Evolutionary conservation across 441 rosid species (phyloP).

Genomic region (Flueggea neowawraea): DNA sequence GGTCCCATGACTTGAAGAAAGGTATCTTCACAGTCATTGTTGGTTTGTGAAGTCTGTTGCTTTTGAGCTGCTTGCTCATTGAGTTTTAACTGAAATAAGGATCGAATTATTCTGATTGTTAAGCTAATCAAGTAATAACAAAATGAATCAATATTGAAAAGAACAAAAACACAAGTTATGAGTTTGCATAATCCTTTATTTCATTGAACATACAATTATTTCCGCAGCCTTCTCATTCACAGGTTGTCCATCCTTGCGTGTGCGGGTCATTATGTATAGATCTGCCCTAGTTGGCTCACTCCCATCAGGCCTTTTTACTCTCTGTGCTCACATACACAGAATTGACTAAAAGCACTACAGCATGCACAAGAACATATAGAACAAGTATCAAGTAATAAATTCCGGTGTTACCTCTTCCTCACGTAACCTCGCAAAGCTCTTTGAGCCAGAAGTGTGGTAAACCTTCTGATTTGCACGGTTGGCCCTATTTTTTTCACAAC

Average conservation of each 20-base stretch:
- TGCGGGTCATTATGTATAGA: slow-evolving; percentile 38
- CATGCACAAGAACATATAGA: slow-evolving; percentile 7
- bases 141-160: neutral
- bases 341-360: neutral
- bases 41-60: slow-evolving; percentile 14
- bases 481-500: slow-evolving; percentile 32
- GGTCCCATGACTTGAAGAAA: slow-evolving; percentile 34
- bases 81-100: slow-evolving; percentile 25
- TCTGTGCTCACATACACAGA: slow-evolving; percentile 8
- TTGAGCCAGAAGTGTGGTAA: slow-evolving; percentile 29
- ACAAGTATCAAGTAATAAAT: neutral
- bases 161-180: neutral
- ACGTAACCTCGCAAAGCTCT: slow-evolving; percentile 39
- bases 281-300: slow-evolving; percentile 37
- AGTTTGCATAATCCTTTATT: neutral
- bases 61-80: slow-evolving; percentile 19
- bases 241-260: slow-evolving; percentile 41
- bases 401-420: slow-evolving; percentile 35
- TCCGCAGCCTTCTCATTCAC: slow-evolving; percentile 29
- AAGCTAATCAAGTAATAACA: neutral
- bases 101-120: neutral
- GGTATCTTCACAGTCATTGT: slow-evolving; percentile 27
- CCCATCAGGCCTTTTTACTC: slow-evolving; percentile 32
- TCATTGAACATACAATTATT: slow-evolving; percentile 25
- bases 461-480: slow-evolving; percentile 24